Conservation (phyloP, 148 eudicot species). For the Rhododendron vialii region DNA sequence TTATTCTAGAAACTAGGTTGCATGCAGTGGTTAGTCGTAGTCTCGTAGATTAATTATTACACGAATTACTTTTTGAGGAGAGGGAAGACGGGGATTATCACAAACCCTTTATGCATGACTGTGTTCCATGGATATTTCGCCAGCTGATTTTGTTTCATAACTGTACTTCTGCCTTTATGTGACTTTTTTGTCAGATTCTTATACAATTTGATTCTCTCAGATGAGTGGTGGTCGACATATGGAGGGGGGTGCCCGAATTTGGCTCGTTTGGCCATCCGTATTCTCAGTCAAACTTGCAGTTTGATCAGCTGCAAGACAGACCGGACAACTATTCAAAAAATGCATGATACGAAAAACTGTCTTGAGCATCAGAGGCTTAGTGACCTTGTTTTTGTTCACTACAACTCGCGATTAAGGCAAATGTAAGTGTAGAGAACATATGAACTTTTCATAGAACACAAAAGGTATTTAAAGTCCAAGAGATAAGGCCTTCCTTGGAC, state of each 20-base stretch:
- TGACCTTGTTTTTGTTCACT: constrained; percentile 80
- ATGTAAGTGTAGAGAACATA: constrained; percentile 38
- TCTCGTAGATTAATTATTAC: not conserved
- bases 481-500: not conserved
- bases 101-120: not conserved
- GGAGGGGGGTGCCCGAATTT: constrained; percentile 93
- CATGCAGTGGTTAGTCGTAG: not conserved
- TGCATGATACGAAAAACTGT: constrained; percentile 58
- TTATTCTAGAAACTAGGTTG: not conserved
- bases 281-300: constrained; percentile 87
- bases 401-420: constrained; percentile 67
- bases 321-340: constrained; percentile 44
- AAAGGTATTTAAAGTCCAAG: not conserved
- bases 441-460: not conserved
- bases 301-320: constrained; percentile 43
- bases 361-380: constrained; percentile 75
- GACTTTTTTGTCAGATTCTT: not conserved
- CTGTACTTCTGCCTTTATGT: not conserved
- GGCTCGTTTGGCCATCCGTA: constrained; percentile 77
- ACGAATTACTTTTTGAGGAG: not conserved
- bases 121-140: not conserved
- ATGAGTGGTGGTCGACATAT: constrained; percentile 96
- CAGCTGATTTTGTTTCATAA: not conserved
- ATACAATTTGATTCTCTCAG: constrained; percentile 27
- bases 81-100: not conserved